A percentile compares a stretch with the other conserved stretches of the same genome.
These are phyloP conservation scores for Viridothelium virens DNA, from an alignment of 495 filamentous ascomycete genomes.

Conservation along the genomic window DNA sequence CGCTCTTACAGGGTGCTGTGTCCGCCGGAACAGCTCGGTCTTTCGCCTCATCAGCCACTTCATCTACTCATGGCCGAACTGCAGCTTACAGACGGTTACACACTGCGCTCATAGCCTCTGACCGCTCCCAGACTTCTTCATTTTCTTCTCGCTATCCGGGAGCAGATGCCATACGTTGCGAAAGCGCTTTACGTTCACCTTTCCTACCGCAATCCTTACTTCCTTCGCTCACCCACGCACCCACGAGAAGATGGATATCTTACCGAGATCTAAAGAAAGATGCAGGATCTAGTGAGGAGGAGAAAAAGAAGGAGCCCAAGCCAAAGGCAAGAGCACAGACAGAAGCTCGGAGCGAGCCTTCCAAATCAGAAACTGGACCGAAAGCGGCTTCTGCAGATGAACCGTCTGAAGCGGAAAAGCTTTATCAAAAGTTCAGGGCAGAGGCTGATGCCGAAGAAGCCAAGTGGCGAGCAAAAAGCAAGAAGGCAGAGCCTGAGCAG, in stretches of 20 bases:
- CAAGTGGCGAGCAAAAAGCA: constrained; percentile 30
- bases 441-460: constrained; percentile 32
- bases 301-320: constrained; percentile 37
- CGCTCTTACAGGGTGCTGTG: constrained; percentile 10
- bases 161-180: not conserved
- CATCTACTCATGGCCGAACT: constrained; percentile 43
- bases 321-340: constrained; percentile 9
- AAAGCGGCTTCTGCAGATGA: constrained; percentile 41
- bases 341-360: constrained; percentile 27
- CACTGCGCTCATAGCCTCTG: constrained; percentile 26
- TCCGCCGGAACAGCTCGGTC: constrained; percentile 3
- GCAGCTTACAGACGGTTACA: constrained; percentile 54
- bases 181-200: constrained; percentile 22
- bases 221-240: constrained; percentile 21
- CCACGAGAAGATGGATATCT: constrained; percentile 18
- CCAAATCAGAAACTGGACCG: constrained; percentile 16
- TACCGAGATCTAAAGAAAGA: constrained; percentile 38
- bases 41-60: constrained; percentile 1
- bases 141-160: constrained; percentile 5
- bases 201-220: constrained; percentile 32
- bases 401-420: constrained; percentile 31
- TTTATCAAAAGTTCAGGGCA: constrained; percentile 34
- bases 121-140: constrained; percentile 11
- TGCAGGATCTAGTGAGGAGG: constrained; percentile 37
- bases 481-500: constrained; percentile 31